A percentile compares a stretch with the other conserved stretches of the same genome.
phyloP scores from a whole-genome alignment of 306 rosid genomes.

The Dryas octopetala region DNA sequence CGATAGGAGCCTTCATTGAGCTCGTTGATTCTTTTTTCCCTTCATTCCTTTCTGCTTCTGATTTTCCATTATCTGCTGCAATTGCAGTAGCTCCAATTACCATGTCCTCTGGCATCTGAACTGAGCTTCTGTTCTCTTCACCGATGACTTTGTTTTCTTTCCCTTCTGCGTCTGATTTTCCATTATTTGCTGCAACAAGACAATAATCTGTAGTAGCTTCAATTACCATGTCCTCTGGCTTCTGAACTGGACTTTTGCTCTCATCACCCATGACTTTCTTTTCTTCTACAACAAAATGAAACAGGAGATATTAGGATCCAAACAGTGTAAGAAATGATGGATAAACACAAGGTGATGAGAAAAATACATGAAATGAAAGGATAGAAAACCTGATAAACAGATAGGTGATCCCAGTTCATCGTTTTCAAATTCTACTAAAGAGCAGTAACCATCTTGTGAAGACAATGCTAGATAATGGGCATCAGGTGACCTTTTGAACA shows the following conservation, averaged over 20 bases:
- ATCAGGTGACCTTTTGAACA: conserved; percentile 70
- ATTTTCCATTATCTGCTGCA: conserved; percentile 21
- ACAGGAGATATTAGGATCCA: conserved; percentile 3
- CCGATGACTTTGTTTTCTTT: not conserved
- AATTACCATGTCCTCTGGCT: conserved; percentile 24
- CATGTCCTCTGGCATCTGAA: conserved; percentile 30
- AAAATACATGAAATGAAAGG: not conserved
- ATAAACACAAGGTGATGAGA: conserved; percentile 2
- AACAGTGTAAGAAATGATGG: conserved; percentile 4
- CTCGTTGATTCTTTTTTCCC: conserved; percentile 31
- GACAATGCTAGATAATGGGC: conserved; percentile 78
- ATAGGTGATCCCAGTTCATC: conserved; percentile 75
- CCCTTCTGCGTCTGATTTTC: conserved; percentile 24
- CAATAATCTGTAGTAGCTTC: conserved; percentile 26
- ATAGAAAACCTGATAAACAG: conserved; percentile 46
- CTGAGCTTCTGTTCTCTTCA: conserved; percentile 18
- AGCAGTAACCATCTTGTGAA: conserved; percentile 95
- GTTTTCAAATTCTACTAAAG: conserved; percentile 76
- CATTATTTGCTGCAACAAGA: conserved; percentile 15
- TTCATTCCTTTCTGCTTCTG: conserved; percentile 29
- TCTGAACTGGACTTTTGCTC: conserved; percentile 25
- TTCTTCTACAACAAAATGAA: conserved; percentile 38
- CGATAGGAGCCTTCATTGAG: conserved; percentile 19
- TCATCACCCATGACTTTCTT: conserved; percentile 28
- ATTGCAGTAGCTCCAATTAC: conserved; percentile 27